These are phyloP conservation scores for Neonectria punicea DNA, from an alignment of 2,329 filamentous ascomycete species.

Conservation along the genomic window DNA sequence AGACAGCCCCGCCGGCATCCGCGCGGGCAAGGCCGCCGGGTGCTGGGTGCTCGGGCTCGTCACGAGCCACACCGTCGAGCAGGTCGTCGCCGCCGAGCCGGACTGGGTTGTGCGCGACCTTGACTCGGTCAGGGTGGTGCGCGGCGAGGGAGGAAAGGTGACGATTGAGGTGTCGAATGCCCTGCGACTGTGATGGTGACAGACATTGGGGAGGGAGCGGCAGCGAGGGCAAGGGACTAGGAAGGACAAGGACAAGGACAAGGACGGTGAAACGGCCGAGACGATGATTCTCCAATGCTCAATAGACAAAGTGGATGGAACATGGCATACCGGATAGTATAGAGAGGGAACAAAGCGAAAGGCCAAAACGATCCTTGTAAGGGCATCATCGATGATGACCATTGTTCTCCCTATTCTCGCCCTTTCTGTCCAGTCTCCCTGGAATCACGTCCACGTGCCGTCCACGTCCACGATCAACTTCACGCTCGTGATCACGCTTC, in stretches of 20 bases:
- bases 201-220: slow-evolving; percentile 19
- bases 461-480: too few species aligned
- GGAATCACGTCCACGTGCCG: not conserved
- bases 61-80: slow-evolving; percentile 81
- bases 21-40: slow-evolving; percentile 84
- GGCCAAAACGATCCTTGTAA: slow-evolving; percentile 3
- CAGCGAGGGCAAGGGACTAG: not conserved
- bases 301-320: slow-evolving; percentile 13
- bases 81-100: slow-evolving; percentile 79
- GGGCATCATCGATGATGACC: not conserved
- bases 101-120: slow-evolving; percentile 90
- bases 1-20: slow-evolving; percentile 88
- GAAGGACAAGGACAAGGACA: not conserved
- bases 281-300: slow-evolving; percentile 12
- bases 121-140: slow-evolving; percentile 74
- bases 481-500: too few species aligned
- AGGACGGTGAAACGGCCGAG: not conserved
- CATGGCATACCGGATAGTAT: slow-evolving; percentile 6
- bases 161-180: slow-evolving; percentile 76
- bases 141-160: slow-evolving; percentile 66
- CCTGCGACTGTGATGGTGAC: slow-evolving; percentile 49
- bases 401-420: not conserved
- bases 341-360: not conserved
- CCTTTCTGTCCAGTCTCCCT: slow-evolving; percentile 2
- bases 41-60: slow-evolving; percentile 86